Conservation (phyloP, 331 rosid genomes). For the Malus hybrid region DNA sequence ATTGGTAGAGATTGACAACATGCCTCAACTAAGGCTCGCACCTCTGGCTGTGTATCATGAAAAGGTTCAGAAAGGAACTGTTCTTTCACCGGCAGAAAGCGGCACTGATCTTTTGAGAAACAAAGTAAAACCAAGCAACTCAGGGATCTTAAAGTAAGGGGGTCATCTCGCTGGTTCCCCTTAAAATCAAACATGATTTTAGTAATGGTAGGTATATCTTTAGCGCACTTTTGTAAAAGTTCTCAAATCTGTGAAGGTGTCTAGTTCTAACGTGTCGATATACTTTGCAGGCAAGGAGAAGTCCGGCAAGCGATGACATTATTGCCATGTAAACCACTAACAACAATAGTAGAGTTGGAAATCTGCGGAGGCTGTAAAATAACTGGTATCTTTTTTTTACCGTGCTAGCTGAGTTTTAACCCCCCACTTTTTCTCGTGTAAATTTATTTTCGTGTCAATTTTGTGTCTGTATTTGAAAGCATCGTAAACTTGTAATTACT, state of each 20-base stretch:
- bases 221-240: not conserved
- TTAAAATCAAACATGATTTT: slow-evolving; percentile 57
- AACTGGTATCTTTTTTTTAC: slow-evolving; percentile 1
- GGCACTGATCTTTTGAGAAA: slow-evolving; percentile 39
- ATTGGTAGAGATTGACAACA: slow-evolving; percentile 67
- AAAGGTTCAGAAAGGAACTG: slow-evolving; percentile 59
- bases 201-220: slow-evolving; percentile 27
- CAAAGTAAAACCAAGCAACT: slow-evolving; percentile 47
- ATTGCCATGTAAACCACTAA: slow-evolving; percentile 23
- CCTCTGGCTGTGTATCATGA: slow-evolving; percentile 94
- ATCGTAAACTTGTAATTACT: not conserved
- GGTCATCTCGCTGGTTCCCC: slow-evolving; percentile 67
- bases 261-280: slow-evolving; percentile 16
- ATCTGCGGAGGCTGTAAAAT: slow-evolving; percentile 2
- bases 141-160: slow-evolving; percentile 69
- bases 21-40: slow-evolving; percentile 82
- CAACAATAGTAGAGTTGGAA: slow-evolving; percentile 19
- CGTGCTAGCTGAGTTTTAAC: slow-evolving; percentile 1
- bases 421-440: not conserved
- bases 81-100: slow-evolving; percentile 55
- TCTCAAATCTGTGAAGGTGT: slow-evolving; percentile 4
- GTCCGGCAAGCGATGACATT: slow-evolving; percentile 43
- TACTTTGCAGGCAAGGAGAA: slow-evolving; percentile 59
- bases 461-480: slow-evolving; percentile 10
- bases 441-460: not conserved